These are phyloP conservation scores for Corylus avellana DNA, from an alignment of 306 rosid species.

Conservation along the genomic window DNA sequence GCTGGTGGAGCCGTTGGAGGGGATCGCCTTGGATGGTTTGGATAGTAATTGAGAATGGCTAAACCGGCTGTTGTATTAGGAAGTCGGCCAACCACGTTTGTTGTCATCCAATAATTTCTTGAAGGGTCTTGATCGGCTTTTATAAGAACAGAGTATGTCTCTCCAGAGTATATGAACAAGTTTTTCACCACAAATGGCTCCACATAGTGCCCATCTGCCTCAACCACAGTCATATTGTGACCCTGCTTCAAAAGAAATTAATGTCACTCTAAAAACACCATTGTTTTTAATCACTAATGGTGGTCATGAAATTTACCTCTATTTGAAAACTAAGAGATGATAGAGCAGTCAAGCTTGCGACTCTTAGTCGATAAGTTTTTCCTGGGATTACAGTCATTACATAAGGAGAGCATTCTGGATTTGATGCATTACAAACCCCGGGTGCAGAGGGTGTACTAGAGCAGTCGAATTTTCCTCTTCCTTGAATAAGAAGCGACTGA, in stretches of 20 bases:
- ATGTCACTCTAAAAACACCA: not conserved
- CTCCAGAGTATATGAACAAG: conserved; percentile 79
- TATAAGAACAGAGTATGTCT: conserved; percentile 82
- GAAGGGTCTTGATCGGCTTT: conserved; percentile 70
- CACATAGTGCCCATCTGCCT: conserved; percentile 88
- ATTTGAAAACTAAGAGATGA: conserved; percentile 84
- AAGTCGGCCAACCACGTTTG: conserved; percentile 57
- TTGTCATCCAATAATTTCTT: conserved; percentile 78
- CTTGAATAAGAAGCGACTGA: conserved; percentile 86
- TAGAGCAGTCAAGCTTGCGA: conserved; percentile 69
- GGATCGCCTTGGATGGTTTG: conserved; percentile 62
- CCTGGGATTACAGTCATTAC: conserved; percentile 54
- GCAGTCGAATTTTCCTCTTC: conserved; percentile 83
- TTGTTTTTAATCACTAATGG: not conserved
- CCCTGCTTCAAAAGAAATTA: conserved; percentile 47
- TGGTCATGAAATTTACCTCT: conserved; percentile 45
- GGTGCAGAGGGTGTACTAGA: conserved; percentile 34
- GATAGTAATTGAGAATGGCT: conserved; percentile 74
- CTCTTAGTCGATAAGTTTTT: conserved; percentile 67
- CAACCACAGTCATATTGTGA: conserved; percentile 89
- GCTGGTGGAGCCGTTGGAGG: conserved; percentile 58
- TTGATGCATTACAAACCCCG: conserved; percentile 54
- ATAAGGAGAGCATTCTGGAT: conserved; percentile 66
- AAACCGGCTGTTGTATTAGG: conserved; percentile 64
- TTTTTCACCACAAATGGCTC: conserved; percentile 78